Base-by-base conservation (phyloP, 1,139 yeast species). In the Pichia cactophila region DNA sequence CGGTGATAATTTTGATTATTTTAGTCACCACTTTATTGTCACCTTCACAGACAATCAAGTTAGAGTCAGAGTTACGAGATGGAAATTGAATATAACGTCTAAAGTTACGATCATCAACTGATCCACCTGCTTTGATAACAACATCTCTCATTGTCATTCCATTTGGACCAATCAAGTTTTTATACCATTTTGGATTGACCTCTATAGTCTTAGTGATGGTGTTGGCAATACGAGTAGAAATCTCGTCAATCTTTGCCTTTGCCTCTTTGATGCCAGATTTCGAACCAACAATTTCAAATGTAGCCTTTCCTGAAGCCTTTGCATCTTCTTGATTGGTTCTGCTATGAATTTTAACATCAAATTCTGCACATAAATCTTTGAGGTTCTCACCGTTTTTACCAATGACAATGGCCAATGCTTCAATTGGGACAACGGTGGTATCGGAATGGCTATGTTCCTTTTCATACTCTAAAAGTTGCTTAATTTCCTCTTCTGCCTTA, bases 311-410 rank as follows among this genome's bases (percentile, higher is more conserved):
- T 44, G 81, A 81, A 65, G 55, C 73, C 72, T 58, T 76, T 73
- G 53, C 66, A 61, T 67, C 67, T 35, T 66, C 68, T 53, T 76
- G 77, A 14, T 43, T 40, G 26, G 57, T 55, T 33, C 50, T 50
- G 58, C 79, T 77, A 56, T 73, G 66, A 66, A 87, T 80, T 57
- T 85, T 85, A 48, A 89, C 81, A 54, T 92, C 95, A 49, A 84
- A 75, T 45, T 82, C 87, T 56, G 83, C 94, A 58, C 88, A 80
- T 52, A 94, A 82, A 62, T 86, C 89, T 55, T 83, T 86, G 60
- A 94, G 86, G 52, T 77, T 79, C 57, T 86, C 94, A 65, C 97
- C 97, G 52, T 77, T 74, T 62, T 85, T 87, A 62, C 98, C 98
- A 64, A 94, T 89, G 51, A 94, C 83, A 64, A 90, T 77, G 17